Evolutionary conservation across 2,329 filamentous ascomycete genomes (phyloP).

Genomic region (Fusarium buharicum): DNA sequence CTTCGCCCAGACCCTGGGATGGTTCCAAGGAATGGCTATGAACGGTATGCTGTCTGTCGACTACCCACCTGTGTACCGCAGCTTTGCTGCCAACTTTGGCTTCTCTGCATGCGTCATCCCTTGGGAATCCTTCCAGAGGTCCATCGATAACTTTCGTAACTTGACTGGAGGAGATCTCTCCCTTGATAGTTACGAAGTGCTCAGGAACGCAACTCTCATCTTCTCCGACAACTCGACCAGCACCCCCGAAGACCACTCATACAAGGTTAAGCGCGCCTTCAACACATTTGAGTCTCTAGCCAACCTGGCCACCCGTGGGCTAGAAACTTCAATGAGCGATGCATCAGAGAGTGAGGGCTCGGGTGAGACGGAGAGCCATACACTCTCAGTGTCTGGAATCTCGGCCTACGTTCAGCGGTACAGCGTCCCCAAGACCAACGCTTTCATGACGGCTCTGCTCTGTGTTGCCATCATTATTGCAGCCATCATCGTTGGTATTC

Average conservation of each 20-base stretch:
- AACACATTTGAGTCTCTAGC: slow-evolving; percentile 60
- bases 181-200: slow-evolving; percentile 76
- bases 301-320: slow-evolving; percentile 64
- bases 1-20: slow-evolving; percentile 85
- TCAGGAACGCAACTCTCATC: slow-evolving; percentile 80
- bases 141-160: slow-evolving; percentile 85
- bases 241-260: slow-evolving; percentile 52
- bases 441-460: slow-evolving; percentile 94
- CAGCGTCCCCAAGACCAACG: slow-evolving; percentile 86
- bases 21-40: slow-evolving; percentile 93
- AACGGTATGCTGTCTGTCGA: slow-evolving; percentile 96
- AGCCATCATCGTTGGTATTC: slow-evolving; percentile 83
- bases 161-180: slow-evolving; percentile 89
- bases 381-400: slow-evolving; percentile 75
- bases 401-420: slow-evolving; percentile 85
- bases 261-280: slow-evolving; percentile 66
- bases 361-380: slow-evolving; percentile 48
- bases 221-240: slow-evolving; percentile 70
- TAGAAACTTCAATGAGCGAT: slow-evolving; percentile 58
- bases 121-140: slow-evolving; percentile 80
- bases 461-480: slow-evolving; percentile 89
- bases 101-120: slow-evolving; percentile 88
- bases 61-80: slow-evolving; percentile 87
- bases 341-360: slow-evolving; percentile 43
- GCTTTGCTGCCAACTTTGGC: slow-evolving; percentile 91